A percentile compares a stretch with the other conserved stretches of the same genome.
These are phyloP conservation scores for Cryptococcus floricola DNA, from an alignment of 1,284 basidiomycete genomes.

Conservation along the genomic window DNA sequence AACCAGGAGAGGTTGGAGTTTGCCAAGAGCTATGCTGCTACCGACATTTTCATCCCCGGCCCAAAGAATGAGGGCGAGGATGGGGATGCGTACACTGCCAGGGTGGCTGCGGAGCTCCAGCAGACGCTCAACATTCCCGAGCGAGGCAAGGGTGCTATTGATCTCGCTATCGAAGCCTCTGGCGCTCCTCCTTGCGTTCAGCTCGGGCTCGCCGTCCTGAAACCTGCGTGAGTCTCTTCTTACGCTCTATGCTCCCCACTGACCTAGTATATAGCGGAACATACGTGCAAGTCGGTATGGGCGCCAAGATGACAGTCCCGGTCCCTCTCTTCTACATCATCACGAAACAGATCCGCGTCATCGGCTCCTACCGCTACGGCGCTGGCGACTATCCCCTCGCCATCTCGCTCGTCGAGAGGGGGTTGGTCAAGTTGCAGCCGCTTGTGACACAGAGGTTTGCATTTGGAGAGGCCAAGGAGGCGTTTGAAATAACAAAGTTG, in stretches of 20 bases:
- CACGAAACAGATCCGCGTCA: constrained; percentile 44
- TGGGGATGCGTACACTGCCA: constrained; percentile 61
- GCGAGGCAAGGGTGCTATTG: constrained; percentile 52
- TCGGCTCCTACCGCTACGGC: constrained; percentile 50
- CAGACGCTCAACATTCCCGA: constrained; percentile 51
- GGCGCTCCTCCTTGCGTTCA: constrained; percentile 63
- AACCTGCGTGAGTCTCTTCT: constrained; percentile 54
- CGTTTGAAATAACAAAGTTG: constrained; percentile 54
- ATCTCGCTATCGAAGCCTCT: constrained; percentile 59
- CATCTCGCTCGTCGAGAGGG: constrained; percentile 55
- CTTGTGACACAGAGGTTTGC: constrained; percentile 52
- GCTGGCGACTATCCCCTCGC: constrained; percentile 52
- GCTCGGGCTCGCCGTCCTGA: constrained; percentile 56
- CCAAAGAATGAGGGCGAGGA: constrained; percentile 62
- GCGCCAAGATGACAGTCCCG: constrained; percentile 33
- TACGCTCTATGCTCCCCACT: not conserved
- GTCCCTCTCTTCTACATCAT: constrained; percentile 46
- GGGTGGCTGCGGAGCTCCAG: constrained; percentile 50
- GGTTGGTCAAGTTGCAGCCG: constrained; percentile 55
- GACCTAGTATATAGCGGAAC: constrained; percentile 28
- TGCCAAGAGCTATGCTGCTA: constrained; percentile 80
- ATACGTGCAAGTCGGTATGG: constrained; percentile 50
- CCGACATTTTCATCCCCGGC: constrained; percentile 69
- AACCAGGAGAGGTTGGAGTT: constrained; percentile 76
- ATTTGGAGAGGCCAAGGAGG: constrained; percentile 53